Percentiles rank a stretch among this genome's conserved stretches.
Evolutionary conservation across 1,284 basidiomycete species (phyloP).

Genomic region (Pterulicium gracile): DNA sequence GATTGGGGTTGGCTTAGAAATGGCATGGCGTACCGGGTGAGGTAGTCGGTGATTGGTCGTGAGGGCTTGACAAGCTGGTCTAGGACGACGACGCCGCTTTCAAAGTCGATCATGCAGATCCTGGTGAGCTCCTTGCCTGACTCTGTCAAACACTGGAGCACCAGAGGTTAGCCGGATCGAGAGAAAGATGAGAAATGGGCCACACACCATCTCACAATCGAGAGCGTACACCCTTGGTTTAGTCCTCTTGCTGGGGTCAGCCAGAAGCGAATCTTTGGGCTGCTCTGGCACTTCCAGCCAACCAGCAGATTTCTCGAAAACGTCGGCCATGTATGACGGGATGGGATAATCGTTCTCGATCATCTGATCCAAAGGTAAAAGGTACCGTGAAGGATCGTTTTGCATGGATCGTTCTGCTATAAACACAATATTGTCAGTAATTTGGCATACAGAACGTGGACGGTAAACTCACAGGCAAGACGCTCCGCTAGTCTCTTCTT

Average conservation of each 20-base stretch:
- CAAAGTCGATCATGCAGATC: constrained; percentile 73
- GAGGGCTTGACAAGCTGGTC: constrained; percentile 82
- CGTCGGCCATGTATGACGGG: constrained; percentile 67
- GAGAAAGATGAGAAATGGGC: background rate
- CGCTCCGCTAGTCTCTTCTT: constrained; percentile 48
- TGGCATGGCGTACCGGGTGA: constrained; percentile 73
- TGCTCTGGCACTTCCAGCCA: constrained; percentile 72
- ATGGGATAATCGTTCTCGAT: constrained; percentile 83
- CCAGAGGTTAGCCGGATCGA: constrained; percentile 7
- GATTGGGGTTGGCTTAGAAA: background rate
- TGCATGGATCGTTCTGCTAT: constrained; percentile 50
- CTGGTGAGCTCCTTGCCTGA: constrained; percentile 82
- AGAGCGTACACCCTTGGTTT: constrained; percentile 51
- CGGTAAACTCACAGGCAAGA: constrained; percentile 36
- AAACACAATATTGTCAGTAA: constrained; percentile 2
- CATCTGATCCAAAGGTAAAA: constrained; percentile 78
- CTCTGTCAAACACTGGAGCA: constrained; percentile 65
- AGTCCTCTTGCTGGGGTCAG: constrained; percentile 15
- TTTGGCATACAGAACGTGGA: background rate
- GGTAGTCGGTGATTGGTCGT: constrained; percentile 76
- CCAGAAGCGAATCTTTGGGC: constrained; percentile 17
- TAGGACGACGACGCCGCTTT: constrained; percentile 61
- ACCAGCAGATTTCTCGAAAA: constrained; percentile 48
- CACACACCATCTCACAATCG: constrained; percentile 88
- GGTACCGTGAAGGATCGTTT: constrained; percentile 56